Base-by-base conservation (phyloP, 1,284 basidiomycete genomes). In the Microbotryum scabiosae region DNA sequence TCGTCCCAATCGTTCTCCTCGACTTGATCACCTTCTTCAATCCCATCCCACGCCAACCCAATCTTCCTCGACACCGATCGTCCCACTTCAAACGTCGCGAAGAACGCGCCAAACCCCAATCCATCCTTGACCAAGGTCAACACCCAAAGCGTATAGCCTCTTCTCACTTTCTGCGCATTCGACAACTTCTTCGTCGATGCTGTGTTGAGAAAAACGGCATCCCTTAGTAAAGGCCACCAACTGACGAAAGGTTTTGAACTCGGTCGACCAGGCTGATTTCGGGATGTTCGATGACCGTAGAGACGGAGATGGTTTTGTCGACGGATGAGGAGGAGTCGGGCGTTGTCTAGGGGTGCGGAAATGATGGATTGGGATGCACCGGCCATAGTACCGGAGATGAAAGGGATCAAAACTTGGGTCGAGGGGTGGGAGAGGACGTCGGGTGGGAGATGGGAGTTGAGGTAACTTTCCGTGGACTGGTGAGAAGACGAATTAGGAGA, bases 311-410 rank as follows among this genome's bases (percentile, higher is more conserved):
- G 61, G 21, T 62, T 52, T 23, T 68, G 68, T 10, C 64, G 56
- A 2, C 64, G 59, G 20, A 68, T 59, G 7, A 77, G 67, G 21
- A 77, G 70, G 25, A 75, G 68, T 18, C 76, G 72, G 14, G 76
- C 73, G 51, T 77, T 77, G 66, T 77, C 76, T 18, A 77, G 70
- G 0, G 76, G 76, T 1, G 75, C 73, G 2, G 75, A 75, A 26
- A 77, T 70, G 54, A 76, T 66, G 30, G 75, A 75, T 61, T 77
- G 76, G 0, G 74, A 73, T 1, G 74, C 73, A 2, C 76, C 76
- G 5, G 76, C 76, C 6, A 72, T 59, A 1, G 70, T 70, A 14
- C 76, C 76, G 1, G 75, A 71, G 1, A 69, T 32, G 64, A 70
- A 68, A 4, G 69, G 67, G 28, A 69, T 51, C 36, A 64, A 43